Evolutionary conservation across 192 early-diverging fungal species (phyloP), one percentile per base, ranked within the genome.

Genomic region (Coemansia sp.): DNA sequence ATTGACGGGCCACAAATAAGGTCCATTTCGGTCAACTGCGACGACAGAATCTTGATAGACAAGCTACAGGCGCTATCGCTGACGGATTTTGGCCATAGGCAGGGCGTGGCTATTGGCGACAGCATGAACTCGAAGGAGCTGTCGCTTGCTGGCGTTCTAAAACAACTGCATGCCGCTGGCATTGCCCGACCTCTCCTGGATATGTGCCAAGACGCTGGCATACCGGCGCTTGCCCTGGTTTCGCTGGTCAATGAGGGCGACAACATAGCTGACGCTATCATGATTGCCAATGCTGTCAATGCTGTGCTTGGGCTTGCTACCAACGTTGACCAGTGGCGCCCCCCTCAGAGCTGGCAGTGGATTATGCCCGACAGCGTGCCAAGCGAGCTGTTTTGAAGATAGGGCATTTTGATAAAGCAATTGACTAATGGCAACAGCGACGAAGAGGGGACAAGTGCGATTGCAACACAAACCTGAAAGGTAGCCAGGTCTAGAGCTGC

Each of bases 211-310:
- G 53, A 66, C 2, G 56, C 69, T 23, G 67, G 66, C 1, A 55
- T 88, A 1, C 75, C 79, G 6, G 64, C 84, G 34, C 45, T 82
- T 28, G 77, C 85, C 21, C 56, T 89, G 11, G 70, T 87, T 0
- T 77, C 85, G 69, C 86, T 90, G 83, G 91, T 85, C 9, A 83
- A 86, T 60, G 91, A 92, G 70, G 91, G 91, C 68, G 87, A 92
- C 62, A 92, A 92, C 72, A 79, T 88, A 5, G 84, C 83, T 1
- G 91, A 92, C 60, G 85, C 86, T 18, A 84, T 90, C 28, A 74
- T 73, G 37, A 66, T 88, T 59, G 88, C 87, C 34, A 89, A 88
- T 62, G 70, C 79, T 12, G 61, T 37, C 56, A 76, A 82, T 31
- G 61, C 64, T 3, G 61, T 62, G 25, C 66, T 82, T 16, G 66